Base-by-base conservation (phyloP, 2,329 filamentous ascomycete species). In the Colletotrichum kahawae region DNA sequence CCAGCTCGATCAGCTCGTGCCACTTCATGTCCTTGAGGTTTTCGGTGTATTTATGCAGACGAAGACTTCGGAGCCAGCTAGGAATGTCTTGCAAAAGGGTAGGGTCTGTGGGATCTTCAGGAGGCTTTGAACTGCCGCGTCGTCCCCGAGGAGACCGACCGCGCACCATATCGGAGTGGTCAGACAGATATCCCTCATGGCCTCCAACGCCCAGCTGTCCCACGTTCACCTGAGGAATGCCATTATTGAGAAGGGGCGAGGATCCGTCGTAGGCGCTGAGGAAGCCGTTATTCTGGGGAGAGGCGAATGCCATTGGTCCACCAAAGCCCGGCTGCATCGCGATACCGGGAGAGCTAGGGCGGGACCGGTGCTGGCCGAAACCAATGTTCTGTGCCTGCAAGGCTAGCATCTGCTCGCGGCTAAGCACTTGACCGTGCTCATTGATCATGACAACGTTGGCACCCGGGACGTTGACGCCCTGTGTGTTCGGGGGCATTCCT, bases 31-130 rank as follows among this genome's bases (percentile, higher is more conserved):
- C 96, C 87, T 98, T 99, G 77, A 99, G 87, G 80, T 98, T 97
- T 79, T 99, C 97, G 12, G 97, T 99, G 86, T 99, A 99, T 88
- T 99, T 99, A 89, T 99, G 97, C 80, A 99, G 89, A 76, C 97
- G 93, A 82, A 98, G 90, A 84, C 95, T 98, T 83, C 97, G 93
- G 81, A 99, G 91, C 97, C 97, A 99, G 83, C 93, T 94, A 70
- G 97, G 96, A 79, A 99, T 98, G 82, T 99, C 97, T 85, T 98
- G 95, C 79, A 99, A 90, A 75, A 99, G 90, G 56, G 90, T 92
- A 18, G 94, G 94, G 84, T 99, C 97, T 24, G 96, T 98, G 5
- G 97, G 97, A 81, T 99, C 97, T 88, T 99, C 97, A 62, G 97
- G 97, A 34, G 97, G 97, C 90, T 98, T 99, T 57, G 95, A 98